These are phyloP conservation scores for Crepidotus sp. DNA, from an alignment of 1,284 basidiomycete species.

Conservation along the genomic window DNA sequence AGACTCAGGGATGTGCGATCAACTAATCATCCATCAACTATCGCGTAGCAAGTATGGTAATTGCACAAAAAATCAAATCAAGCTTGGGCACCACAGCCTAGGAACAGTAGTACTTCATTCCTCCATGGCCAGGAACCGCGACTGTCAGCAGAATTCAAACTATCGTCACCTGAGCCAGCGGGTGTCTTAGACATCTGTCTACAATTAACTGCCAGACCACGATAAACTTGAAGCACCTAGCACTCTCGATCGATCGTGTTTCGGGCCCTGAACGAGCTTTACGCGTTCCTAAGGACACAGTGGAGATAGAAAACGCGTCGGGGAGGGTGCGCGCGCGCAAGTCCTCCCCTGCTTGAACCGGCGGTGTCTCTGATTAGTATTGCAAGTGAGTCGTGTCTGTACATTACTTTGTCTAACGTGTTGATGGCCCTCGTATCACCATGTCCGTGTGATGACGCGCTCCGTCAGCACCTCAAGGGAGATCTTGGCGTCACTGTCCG, in stretches of 20 bases:
- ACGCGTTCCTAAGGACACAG: not conserved
- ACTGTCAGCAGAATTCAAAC: no score
- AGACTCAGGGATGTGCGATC: not conserved
- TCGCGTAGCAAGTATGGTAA: not conserved
- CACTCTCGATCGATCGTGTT: not conserved
- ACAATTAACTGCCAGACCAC: no score
- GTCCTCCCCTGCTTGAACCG: not conserved
- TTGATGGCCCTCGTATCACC: no score
- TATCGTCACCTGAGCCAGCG: no score
- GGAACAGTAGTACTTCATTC: no score
- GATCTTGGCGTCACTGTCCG: conserved; percentile 72
- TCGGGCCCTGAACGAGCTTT: not conserved
- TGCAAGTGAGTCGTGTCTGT: conserved; percentile 7
- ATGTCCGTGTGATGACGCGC: conserved; percentile 49
- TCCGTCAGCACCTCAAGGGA: conserved; percentile 65
- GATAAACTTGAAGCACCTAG: no score
- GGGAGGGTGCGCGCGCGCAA: not conserved
- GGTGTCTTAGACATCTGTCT: no score
- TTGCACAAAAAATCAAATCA: no score
- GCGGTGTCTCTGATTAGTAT: not conserved
- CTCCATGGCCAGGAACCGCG: no score
- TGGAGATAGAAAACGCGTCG: not conserved
- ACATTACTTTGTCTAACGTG: not conserved
- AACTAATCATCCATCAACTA: not conserved
- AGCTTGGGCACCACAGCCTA: no score